Base-by-base conservation (phyloP, 2,329 filamentous ascomycete species). In the Amauroascus niger region DNA sequence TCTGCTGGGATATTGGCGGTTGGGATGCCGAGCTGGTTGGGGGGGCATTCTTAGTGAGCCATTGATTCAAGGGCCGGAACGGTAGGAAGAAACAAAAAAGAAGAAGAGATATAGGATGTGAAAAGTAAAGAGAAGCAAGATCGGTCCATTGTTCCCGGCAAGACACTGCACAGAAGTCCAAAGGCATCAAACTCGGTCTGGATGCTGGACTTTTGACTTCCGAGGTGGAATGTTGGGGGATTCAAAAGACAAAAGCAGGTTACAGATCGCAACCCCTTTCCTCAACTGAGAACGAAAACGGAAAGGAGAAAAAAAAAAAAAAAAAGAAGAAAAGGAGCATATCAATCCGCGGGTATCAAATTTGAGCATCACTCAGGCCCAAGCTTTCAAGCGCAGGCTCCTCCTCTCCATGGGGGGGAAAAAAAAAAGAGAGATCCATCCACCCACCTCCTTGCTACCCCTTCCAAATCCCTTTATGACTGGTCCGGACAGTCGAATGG, bases 381-480 rank as follows among this genome's bases (percentile, higher is more conserved):
- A n/a, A n/a, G n/a, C n/a, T n/a, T n/a, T n/a, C n/a, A n/a, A n/a
- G n/a, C n/a, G n/a, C n/a, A n/a, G n/a, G n/a, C n/a, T n/a, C n/a
- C n/a, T n/a, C n/a, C n/a, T n/a, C n/a, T n/a, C n/a, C n/a, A n/a
- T n/a, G n/a, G n/a, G 8, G 35, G 43, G 7, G 7, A 20, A 46
- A 18, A 32, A 33, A 32, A 33, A 16, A 7, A 46, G 22, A 32
- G 18, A 24, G 32, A 6, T 13, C 20, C 9, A 41, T 6, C 13
- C 22, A 43, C 41, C 26, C 68, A 90, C 87, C 73, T 96, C 90
- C 75, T 89, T 94, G 64, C 88, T 95, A 14, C 93, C 93, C 56
- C 93, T 81, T 40, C 93, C 91, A 69, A 97, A 97, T 32, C 93
- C 93, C 63, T 87, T 86, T 64, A 96, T 89, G 22, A 98, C 89